phyloP scores from a whole-genome alignment of 768 basidiomycete genomes.

The Boletus patriciae region DNA sequence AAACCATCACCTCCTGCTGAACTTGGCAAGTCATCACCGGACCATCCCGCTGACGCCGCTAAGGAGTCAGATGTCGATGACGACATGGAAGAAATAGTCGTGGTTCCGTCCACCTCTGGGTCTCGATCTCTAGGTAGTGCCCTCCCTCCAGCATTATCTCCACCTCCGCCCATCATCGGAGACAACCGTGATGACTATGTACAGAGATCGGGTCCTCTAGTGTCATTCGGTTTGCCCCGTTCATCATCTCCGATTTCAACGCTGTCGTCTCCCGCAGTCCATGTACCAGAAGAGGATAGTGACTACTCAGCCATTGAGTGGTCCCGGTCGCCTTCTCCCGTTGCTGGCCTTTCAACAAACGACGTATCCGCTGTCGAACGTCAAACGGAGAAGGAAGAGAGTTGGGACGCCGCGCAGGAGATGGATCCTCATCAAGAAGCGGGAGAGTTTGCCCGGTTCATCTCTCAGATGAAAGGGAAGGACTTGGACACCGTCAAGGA shows the following conservation, averaged over 20 bases:
- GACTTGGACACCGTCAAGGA: conserved; percentile 76
- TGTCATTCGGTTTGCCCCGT: conserved; percentile 5
- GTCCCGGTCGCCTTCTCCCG: conserved; percentile 43
- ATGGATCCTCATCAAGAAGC: conserved; percentile 79
- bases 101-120: not conserved
- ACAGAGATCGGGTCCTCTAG: not conserved
- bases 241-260: conserved; percentile 14
- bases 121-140: not conserved
- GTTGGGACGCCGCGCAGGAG: conserved; percentile 85
- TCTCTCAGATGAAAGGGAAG: conserved; percentile 87
- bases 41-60: not conserved
- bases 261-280: not conserved
- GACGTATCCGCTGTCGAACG: conserved; percentile 20
- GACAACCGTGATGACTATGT: conserved; percentile 8
- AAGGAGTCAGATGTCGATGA: conserved; percentile 31
- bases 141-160: conserved; percentile 10
- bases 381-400: conserved; percentile 35
- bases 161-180: conserved; percentile 17
- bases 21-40: not conserved
- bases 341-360: not conserved
- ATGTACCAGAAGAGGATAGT: conserved; percentile 15
- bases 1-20: not conserved
- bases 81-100: conserved; percentile 40
- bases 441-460: conserved; percentile 87
- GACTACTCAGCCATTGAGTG: conserved; percentile 34